Evolutionary conservation across 2,329 filamentous ascomycete species (phyloP), one percentile per base, ranked within the genome.

Genomic region (Sordariomycetes sp.): DNA sequence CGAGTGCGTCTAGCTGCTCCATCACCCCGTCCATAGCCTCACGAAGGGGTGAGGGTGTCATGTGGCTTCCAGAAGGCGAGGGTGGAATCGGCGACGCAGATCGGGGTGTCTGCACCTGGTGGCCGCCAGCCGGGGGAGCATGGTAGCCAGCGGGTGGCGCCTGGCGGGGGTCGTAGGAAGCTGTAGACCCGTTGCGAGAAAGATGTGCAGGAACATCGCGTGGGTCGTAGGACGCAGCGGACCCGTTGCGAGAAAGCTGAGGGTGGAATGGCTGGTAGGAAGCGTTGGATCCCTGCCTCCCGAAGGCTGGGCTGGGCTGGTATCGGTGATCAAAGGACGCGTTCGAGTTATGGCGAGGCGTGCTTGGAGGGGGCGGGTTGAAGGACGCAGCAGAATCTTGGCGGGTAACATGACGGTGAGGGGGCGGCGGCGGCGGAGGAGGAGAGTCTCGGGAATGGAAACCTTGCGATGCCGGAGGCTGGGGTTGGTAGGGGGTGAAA

Each of bases 21-120:
- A 97, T 97, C 3, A 99, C 92, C 70, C 95, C 93, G 67, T 97
- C 93, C 91, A 99, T 99, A 1, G 94, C 94, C 70, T 92, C 90
- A 60, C 94, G 82, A 3, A 99, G 75, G 0, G 94, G 94, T 2
- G 94, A 97, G 1, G 94, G 94, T 0, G 94, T 99, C 69, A 89
- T 76, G 1, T 84, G 85, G 52, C 79, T 82, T 46, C 76, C 75
- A 53, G 79, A 82, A 1, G 88, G 85, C 5, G 90, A 91, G 3
- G 83, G 83, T 2, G 86, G 86, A 40, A 76, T 78, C 0, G 87
- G 86, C 1, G 88, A 89, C 7, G 77, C 76, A 62, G 71, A 78
- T 61, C 81, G 74, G 1, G 83, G 80, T 1, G 80, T 85, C 58
- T 79, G 74, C 59, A 80, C 64, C 61, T 58, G 61, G 22, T 46